A percentile compares a stretch with the other conserved stretches of the same genome.
Evolutionary conservation across 805 yeast genomes (phyloP).

Genomic region (Candida pseudoglaebosa): DNA sequence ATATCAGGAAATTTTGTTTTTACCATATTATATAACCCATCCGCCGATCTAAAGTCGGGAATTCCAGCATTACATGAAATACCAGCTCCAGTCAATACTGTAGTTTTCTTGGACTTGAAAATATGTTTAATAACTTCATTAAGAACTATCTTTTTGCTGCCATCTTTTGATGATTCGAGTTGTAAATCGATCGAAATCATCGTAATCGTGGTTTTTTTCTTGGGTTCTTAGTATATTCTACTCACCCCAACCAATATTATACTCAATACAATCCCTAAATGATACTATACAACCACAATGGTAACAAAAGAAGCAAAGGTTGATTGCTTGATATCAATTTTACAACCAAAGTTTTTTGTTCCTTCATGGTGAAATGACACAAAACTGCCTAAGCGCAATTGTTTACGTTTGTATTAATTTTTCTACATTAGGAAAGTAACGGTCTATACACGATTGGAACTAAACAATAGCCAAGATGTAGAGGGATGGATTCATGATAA

Average conservation of each 20-base stretch:
- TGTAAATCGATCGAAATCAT: slow-evolving; percentile 31
- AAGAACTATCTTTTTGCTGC: slow-evolving; percentile 30
- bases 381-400: neutral
- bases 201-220: slow-evolving; percentile 2
- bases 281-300: neutral
- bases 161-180: slow-evolving; percentile 9
- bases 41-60: slow-evolving; percentile 85
- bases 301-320: neutral
- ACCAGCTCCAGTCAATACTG: slow-evolving; percentile 91
- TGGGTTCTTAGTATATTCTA: neutral
- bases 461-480: too few species aligned
- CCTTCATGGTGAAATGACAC: neutral
- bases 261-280: neutral
- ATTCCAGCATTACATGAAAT: slow-evolving; percentile 96
- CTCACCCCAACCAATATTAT: neutral
- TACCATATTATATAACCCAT: slow-evolving; percentile 77
- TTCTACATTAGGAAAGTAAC: slow-evolving; percentile 6
- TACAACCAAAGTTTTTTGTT: too few species aligned
- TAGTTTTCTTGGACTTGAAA: slow-evolving; percentile 53
- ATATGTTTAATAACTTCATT: slow-evolving; percentile 40
- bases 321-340: neutral
- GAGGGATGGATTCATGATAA: too few species aligned
- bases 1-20: slow-evolving; percentile 51
- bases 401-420: slow-evolving; percentile 5
- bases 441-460: neutral